Evolutionary conservation across 208 protist species (phyloP).

Genomic region (Crithidia expoeki): DNA sequence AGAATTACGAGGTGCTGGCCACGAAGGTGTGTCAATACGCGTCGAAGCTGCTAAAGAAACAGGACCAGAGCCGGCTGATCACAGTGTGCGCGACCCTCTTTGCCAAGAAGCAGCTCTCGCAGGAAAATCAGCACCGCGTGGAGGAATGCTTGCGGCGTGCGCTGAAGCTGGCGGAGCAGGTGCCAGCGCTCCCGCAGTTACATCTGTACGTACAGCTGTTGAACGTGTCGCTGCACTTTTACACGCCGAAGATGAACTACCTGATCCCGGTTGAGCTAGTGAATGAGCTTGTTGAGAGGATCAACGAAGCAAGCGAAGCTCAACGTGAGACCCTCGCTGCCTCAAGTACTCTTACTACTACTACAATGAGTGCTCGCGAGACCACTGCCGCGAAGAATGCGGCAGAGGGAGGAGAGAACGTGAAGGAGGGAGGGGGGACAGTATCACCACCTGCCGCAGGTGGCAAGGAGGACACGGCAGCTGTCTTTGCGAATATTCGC

Average conservation of each 20-base stretch:
- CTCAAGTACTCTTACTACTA: too few relatives aligned
- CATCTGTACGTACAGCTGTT: conserved; percentile 96
- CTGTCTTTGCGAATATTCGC: conserved; percentile 35
- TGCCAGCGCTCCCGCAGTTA: conserved; percentile 71
- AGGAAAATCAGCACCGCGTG: conserved; percentile 73
- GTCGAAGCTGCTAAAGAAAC: conserved; percentile 91
- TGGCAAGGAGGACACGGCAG: conserved; percentile 4
- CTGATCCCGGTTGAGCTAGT: conserved; percentile 58
- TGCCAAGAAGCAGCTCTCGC: conserved; percentile 64
- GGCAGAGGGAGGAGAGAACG: too few relatives aligned
- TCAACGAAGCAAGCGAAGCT: conserved; percentile 52
- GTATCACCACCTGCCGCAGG: not conserved
- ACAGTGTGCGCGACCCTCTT: conserved; percentile 90
- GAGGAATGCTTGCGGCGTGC: conserved; percentile 94
- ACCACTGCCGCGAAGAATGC: not conserved
- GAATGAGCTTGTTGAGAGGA: conserved; percentile 58
- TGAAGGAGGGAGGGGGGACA: too few relatives aligned
- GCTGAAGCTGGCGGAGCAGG: conserved; percentile 92
- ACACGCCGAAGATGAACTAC: conserved; percentile 70
- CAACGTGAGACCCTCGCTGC: conserved; percentile 22
- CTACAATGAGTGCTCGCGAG: too few relatives aligned
- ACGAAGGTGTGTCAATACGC: conserved; percentile 91
- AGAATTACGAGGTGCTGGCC: conserved; percentile 93
- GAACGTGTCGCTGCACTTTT: conserved; percentile 95
- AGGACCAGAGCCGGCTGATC: conserved; percentile 90